Base-by-base conservation (phyloP, 768 basidiomycete genomes). In the Podaxis sp. region DNA sequence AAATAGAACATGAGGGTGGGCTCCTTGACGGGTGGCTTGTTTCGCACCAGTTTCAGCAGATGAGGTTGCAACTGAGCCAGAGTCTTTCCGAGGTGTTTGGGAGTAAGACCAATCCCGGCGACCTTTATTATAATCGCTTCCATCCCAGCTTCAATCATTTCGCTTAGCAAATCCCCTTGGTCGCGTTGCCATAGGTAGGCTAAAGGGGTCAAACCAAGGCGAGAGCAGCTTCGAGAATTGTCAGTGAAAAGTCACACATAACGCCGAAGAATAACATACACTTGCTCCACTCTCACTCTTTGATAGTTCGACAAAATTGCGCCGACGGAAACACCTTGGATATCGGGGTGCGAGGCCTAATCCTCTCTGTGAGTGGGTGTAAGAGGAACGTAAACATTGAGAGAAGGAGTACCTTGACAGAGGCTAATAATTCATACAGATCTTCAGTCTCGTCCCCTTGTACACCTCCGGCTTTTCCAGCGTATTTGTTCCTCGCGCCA, bases 301-400 rank as follows among this genome's bases (percentile, higher is more conserved):
- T 99, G 97, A 71, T 99, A 99, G 72, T 94, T 96, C 30, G 97
- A 99, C 36, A 99, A 84, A 64, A 99, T 99, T 4, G 97, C 96
- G 2, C 97, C 97, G 22, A 96, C 94, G 8, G 96, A 92, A 26
- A 99, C 90, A 8, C 87, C 96, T 73, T 88, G 78, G 22, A 95
- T 75, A 58, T 94, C 90, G 2, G 95, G 94, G 73, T 95, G 91
- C 96, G 66, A 37, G 11, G 17, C 26, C 50, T 15, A 44, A 53
- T 66, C 6, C 55, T 61, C 36, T 53, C 64, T 24, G 58, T 15
- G 17, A 33, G 15, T 41, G 26, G 22, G 28, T 0, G 37, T 24
- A 12, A 20, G n/a, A 41, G 5, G 49, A 22, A 48, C n/a, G 30
- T 10, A 24, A 8, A 26, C 17, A 26, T 20, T 2, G 2, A 49